phyloP scores from a whole-genome alignment of 176 grass and related monocot species.

The Ampelocalamus luodianensis region DNA sequence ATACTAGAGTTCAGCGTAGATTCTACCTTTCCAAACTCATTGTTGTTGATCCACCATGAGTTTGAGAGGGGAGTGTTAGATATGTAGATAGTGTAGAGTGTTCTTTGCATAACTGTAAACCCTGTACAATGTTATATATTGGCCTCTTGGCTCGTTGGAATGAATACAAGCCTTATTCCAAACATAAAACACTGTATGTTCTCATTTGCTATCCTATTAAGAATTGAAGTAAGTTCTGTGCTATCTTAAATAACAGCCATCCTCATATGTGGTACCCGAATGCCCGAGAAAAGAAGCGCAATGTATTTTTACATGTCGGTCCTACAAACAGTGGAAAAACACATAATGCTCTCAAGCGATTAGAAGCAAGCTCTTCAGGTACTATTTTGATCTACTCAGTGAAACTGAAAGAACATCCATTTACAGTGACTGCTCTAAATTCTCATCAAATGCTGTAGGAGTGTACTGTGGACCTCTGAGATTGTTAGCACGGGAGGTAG shows the following conservation, averaged over 20 bases:
- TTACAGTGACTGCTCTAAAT: slow-evolving; percentile 26
- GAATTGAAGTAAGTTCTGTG: slow-evolving; percentile 26
- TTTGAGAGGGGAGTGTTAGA: too few relatives aligned
- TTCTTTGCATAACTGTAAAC: too few relatives aligned
- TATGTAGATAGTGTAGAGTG: too few relatives aligned
- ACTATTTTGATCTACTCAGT: slow-evolving; percentile 33
- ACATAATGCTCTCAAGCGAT: slow-evolving; percentile 87
- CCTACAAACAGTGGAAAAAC: slow-evolving; percentile 99
- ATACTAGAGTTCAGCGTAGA: too few relatives aligned
- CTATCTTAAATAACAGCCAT: slow-evolving; percentile 57
- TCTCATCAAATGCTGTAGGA: slow-evolving; percentile 56
- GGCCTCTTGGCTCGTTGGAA: too few relatives aligned
- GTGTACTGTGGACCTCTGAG: slow-evolving; percentile 97
- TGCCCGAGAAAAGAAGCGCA: slow-evolving; percentile 92
- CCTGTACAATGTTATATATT: too few relatives aligned
- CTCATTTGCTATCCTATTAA: slow-evolving; percentile 17
- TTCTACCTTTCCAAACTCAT: too few relatives aligned
- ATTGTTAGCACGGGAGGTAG: slow-evolving; percentile 87
- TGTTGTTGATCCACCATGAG: too few relatives aligned
- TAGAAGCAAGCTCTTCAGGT: slow-evolving; percentile 93
- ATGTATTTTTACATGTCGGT: slow-evolving; percentile 93
- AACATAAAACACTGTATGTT: neutral
- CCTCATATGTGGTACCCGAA: slow-evolving; percentile 93
- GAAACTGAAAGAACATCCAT: slow-evolving; percentile 28
- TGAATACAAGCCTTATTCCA: too few relatives aligned